These are phyloP conservation scores for Cercospora sp. DNA, from an alignment of 2,329 filamentous ascomycete genomes.

Conservation along the genomic window DNA sequence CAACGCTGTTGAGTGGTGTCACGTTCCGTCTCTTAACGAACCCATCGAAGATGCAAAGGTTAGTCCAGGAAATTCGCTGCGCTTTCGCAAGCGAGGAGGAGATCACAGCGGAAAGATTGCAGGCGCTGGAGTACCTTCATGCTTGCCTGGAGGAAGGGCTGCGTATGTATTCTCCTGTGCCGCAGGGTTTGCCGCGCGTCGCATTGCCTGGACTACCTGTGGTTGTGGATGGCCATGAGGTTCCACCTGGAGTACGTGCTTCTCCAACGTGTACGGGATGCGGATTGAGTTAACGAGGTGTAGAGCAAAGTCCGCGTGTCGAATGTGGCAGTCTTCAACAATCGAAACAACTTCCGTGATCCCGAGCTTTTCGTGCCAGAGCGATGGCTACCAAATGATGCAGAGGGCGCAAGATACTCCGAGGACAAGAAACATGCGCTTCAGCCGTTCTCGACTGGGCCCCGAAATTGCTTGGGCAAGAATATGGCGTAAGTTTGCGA, in stretches of 20 bases:
- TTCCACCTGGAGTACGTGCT: conserved; percentile 27
- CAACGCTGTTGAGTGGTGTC: conserved; percentile 67
- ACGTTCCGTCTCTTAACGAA: conserved; percentile 72
- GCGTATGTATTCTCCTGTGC: conserved; percentile 50
- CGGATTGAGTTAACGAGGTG: not conserved
- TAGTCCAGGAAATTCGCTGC: conserved; percentile 58
- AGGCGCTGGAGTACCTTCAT: conserved; percentile 45
- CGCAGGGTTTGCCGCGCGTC: conserved; percentile 40
- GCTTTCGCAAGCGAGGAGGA: conserved; percentile 39
- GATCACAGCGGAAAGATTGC: conserved; percentile 38
- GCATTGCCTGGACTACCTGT: conserved; percentile 23
- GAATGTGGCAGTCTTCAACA: conserved; percentile 33
- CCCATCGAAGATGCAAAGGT: conserved; percentile 53
- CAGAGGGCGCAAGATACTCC: conserved; percentile 26
- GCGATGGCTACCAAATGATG: conserved; percentile 40
- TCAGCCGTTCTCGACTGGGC: conserved; percentile 40
- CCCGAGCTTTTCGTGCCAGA: conserved; percentile 39
- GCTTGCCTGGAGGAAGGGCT: conserved; percentile 52
- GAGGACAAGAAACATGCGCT: conserved; percentile 34
- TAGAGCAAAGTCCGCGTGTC: conserved; percentile 20
- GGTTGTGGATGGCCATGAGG: conserved; percentile 29
- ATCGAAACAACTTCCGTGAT: conserved; percentile 34
- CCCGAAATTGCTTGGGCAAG: conserved; percentile 43
- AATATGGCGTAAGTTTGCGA: conserved; percentile 23
- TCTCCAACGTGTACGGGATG: not conserved